A percentile compares a stretch with the other conserved stretches of the same genome.
Conservation (phyloP, 352 stramenopile genomes). For the Phytophthora pistaciae region DNA sequence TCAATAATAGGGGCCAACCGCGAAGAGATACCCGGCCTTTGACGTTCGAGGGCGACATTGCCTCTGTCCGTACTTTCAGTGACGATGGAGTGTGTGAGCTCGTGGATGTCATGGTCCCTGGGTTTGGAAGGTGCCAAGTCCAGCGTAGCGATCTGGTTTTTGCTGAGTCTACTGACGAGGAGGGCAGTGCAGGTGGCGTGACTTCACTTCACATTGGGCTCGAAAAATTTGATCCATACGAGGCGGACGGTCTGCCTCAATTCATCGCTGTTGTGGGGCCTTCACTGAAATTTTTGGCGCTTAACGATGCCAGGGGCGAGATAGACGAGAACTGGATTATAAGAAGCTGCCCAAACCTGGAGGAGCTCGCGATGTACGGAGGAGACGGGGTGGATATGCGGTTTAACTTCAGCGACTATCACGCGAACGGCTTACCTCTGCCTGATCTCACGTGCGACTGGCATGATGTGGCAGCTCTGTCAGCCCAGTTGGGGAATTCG, state of each 20-base stretch:
- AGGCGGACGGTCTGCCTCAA: constrained; percentile 8
- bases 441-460: too few relatives aligned
- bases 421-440: too few relatives aligned
- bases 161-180: background rate
- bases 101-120: constrained; percentile 10
- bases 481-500: too few relatives aligned
- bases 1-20: background rate
- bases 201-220: constrained; percentile 9
- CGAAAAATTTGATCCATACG: background rate
- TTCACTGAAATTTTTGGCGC: constrained; percentile 11
- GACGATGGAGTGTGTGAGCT: constrained; percentile 8
- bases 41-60: background rate
- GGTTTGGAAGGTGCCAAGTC: constrained; percentile 1
- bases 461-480: too few relatives aligned
- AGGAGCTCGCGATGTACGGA: background rate
- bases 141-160: constrained; percentile 3
- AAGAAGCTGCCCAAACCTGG: background rate
- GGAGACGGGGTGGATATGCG: too few relatives aligned
- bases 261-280: constrained; percentile 15
- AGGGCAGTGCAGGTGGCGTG: background rate
- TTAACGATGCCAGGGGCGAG: background rate
- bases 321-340: too few relatives aligned
- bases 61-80: background rate
- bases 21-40: background rate
- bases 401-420: too few relatives aligned